These are phyloP conservation scores for Ambrosia artemisiifolia DNA, from an alignment of 129 eudicot genomes.

Conservation along the genomic window DNA sequence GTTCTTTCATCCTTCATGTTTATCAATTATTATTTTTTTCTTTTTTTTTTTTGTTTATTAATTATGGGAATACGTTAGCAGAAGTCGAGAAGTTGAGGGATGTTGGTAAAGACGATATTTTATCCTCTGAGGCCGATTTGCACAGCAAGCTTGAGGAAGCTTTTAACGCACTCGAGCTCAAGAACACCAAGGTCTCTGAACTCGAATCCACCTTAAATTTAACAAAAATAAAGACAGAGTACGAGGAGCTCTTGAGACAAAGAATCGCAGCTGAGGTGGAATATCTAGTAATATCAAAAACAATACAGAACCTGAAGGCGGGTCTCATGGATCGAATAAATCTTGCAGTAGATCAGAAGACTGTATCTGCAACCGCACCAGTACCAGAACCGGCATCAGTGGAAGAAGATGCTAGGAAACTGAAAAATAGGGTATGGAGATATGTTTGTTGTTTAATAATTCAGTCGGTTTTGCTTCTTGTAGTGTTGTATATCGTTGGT, in stretches of 20 bases:
- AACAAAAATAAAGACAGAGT: conserved; percentile 37
- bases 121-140: conserved; percentile 8
- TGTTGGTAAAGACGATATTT: conserved; percentile 44
- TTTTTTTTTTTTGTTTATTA: neutral
- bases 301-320: conserved; percentile 30
- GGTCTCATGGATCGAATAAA: conserved; percentile 25
- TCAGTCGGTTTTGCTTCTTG: conserved; percentile 54
- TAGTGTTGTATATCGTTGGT: conserved; percentile 32
- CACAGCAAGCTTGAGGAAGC: conserved; percentile 27
- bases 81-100: conserved; percentile 67
- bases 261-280: conserved; percentile 72
- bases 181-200: conserved; percentile 43
- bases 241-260: conserved; percentile 51
- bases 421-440: conserved; percentile 47
- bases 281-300: conserved; percentile 48
- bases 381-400: conserved; percentile 21
- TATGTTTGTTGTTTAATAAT: conserved; percentile 37
- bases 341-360: conserved; percentile 35
- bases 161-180: conserved; percentile 30
- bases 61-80: conserved; percentile 32
- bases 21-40: neutral
- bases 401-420: conserved; percentile 40
- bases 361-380: conserved; percentile 21
- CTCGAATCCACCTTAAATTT: conserved; percentile 36
- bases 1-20: too few species aligned